Percentiles rank a stretch among this genome's conserved stretches.
Evolutionary conservation across 305 asterid species (phyloP).

Genomic region (Solanum hybrid): DNA sequence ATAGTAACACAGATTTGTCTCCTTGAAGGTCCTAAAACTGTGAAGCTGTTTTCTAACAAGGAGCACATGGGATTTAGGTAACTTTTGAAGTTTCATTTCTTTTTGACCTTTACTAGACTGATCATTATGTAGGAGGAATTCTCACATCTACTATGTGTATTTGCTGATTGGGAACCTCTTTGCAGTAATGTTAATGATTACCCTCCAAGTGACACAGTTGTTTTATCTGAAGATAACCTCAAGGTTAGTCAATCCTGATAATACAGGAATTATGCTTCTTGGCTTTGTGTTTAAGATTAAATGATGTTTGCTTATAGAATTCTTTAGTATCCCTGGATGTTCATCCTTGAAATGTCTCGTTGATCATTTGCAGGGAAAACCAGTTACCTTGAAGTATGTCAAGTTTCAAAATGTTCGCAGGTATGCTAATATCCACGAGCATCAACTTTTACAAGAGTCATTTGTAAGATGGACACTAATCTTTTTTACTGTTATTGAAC

Average conservation of each 20-base stretch:
- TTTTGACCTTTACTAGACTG: background rate
- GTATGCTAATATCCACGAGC: conserved; percentile 18
- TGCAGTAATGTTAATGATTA: conserved; percentile 81
- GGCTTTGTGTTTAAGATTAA: background rate
- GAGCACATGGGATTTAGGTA: conserved; percentile 99
- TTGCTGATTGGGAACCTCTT: conserved; percentile 1
- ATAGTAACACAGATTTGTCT: background rate
- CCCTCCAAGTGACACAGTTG: conserved; percentile 71
- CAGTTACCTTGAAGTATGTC: conserved; percentile 70
- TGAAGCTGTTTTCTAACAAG: conserved; percentile 82
- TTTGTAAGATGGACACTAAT: background rate
- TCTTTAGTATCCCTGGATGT: background rate
- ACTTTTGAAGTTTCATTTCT: background rate
- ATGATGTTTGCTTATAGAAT: background rate
- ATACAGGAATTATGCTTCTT: conserved; percentile 4
- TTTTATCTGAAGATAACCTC: conserved; percentile 66
- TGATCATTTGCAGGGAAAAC: conserved; percentile 57
- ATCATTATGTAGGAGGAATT: conserved; percentile 1
- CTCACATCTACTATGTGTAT: background rate
- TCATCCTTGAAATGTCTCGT: background rate
- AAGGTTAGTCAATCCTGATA: conserved; percentile 36
- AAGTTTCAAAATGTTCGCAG: conserved; percentile 97
- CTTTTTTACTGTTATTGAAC: conserved; percentile 8
- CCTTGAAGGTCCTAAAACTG: conserved; percentile 69
- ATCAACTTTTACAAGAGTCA: background rate